Base-by-base conservation (phyloP, 106 monocot species). In the Xerophyta viscosa region DNA sequence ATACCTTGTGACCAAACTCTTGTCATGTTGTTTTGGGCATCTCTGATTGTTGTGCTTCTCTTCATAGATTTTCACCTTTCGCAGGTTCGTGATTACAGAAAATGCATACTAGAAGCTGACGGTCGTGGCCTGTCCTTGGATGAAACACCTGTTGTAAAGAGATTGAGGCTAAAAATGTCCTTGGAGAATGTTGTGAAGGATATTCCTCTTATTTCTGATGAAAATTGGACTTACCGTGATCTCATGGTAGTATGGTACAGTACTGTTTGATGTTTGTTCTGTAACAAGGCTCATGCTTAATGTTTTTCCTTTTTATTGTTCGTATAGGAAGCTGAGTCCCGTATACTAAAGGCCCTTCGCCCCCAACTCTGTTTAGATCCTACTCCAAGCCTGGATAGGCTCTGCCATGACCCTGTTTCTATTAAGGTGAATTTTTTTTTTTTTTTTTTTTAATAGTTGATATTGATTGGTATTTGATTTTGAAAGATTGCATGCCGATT, bases 121-220 rank as follows among this genome's bases (percentile, higher is more conserved):
- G 25, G 42, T 39, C 27, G 36, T 41, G 52, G 48, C 64, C 58
- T 61, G 54, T 53, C 64, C 57, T 20, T 30, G 0, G 56, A 59
- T 41, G 71, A 21, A 11, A 9, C 50, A 57, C 81, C 81, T 30
- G 28, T 62, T 48, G 58, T 96, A 37, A 75, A 77, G 31, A 88
- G 76, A 82, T 73, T 96, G 59, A 54, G 67, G 19, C 72, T 96
- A 62, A 71, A 72, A 37, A 88, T 96, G 88, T 76, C 88, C 8
- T 65, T 88, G 8, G 94, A 96, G 67, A 88, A 88, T 81, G 61
- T 96, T 70, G 84, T 88, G 14, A 96, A 84, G 51, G 94, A 96
- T 48, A 81, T 96, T 61, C 72, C 77, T 42, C 60, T 62, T 26
- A 73, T 96, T 23, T 75, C 94, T 48, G 94, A 88, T 76, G 94